Evolutionary conservation across 192 early-diverging fungal genomes (phyloP).

Genomic region (Coemansia sp.): DNA sequence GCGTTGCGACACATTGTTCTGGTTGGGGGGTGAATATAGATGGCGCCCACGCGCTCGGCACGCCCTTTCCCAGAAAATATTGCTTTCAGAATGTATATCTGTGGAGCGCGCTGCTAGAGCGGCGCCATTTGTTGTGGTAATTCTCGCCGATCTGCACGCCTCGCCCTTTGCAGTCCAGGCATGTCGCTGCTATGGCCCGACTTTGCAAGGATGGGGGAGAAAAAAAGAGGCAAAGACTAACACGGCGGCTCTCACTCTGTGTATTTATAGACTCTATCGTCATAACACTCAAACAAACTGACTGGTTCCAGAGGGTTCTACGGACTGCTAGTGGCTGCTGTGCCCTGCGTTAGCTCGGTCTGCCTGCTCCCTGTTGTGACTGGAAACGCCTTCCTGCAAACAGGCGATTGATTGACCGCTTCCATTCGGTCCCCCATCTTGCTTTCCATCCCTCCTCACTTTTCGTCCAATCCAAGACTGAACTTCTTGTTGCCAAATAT

Average conservation of each 20-base stretch:
- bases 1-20: slow-evolving; percentile 16
- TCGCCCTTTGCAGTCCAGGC: slow-evolving; percentile 1
- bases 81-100: not conserved
- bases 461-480: slow-evolving; percentile 24
- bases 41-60: slow-evolving; percentile 11
- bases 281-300: not conserved
- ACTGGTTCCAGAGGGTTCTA: slow-evolving; percentile 1
- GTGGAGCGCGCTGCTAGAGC: slow-evolving; percentile 2
- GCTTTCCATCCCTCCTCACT: not conserved
- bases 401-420: not conserved
- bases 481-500: slow-evolving; percentile 39
- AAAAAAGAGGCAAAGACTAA: not conserved
- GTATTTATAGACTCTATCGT: not conserved
- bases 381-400: not conserved
- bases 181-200: not conserved
- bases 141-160: slow-evolving; percentile 7
- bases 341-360: slow-evolving; percentile 6
- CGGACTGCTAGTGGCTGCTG: not conserved
- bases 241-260: not conserved
- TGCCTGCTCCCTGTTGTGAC: not conserved
- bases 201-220: not conserved
- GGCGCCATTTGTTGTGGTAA: slow-evolving; percentile 7
- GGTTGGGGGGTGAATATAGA: slow-evolving; percentile 15
- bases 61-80: not conserved
- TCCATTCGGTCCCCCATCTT: not conserved